A percentile compares a stretch with the other conserved stretches of the same genome.
Evolutionary conservation across 768 basidiomycete genomes (phyloP).

Genomic region (Rhodotorula graminis): DNA sequence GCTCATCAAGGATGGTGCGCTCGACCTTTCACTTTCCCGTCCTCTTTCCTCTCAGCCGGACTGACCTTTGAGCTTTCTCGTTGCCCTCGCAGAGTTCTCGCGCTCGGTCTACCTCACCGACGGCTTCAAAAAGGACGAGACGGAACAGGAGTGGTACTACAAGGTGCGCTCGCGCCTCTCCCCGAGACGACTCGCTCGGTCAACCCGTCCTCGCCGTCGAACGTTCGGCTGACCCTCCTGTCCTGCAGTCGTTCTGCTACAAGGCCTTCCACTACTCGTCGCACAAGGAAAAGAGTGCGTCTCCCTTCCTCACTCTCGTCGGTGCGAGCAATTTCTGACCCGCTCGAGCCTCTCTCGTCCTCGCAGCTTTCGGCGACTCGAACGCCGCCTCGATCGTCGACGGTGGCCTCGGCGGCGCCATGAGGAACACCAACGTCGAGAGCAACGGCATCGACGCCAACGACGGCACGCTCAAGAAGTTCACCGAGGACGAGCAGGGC

Average conservation of each 20-base stretch:
- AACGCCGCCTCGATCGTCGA: slow-evolving; percentile 2
- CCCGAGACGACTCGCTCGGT: too few relatives aligned
- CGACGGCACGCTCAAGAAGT: slow-evolving; percentile 4
- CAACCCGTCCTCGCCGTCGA: too few relatives aligned
- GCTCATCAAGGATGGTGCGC: not conserved
- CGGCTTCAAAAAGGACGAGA: not conserved
- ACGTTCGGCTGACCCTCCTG: too few relatives aligned
- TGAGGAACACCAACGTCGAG: not conserved
- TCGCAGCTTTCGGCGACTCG: not conserved
- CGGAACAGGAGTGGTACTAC: not conserved
- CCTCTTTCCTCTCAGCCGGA: too few relatives aligned
- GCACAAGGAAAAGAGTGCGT: slow-evolving; percentile 4
- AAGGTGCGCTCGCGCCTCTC: slow-evolving; percentile 1
- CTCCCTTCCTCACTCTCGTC: not conserved
- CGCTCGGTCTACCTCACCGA: slow-evolving; percentile 3
- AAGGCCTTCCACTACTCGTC: slow-evolving; percentile 1
- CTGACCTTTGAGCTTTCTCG: not conserved
- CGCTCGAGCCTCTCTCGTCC: not conserved
- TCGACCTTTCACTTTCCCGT: too few relatives aligned
- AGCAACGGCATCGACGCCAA: not conserved
- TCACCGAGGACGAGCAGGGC: not conserved
- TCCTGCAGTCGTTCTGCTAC: slow-evolving; percentile 3
- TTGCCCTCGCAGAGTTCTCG: not conserved
- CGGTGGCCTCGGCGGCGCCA: slow-evolving; percentile 2
- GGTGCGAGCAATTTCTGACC: too few relatives aligned